Base-by-base conservation (phyloP, 2,329 filamentous ascomycete species). In the Tolypocladium capitatum region DNA sequence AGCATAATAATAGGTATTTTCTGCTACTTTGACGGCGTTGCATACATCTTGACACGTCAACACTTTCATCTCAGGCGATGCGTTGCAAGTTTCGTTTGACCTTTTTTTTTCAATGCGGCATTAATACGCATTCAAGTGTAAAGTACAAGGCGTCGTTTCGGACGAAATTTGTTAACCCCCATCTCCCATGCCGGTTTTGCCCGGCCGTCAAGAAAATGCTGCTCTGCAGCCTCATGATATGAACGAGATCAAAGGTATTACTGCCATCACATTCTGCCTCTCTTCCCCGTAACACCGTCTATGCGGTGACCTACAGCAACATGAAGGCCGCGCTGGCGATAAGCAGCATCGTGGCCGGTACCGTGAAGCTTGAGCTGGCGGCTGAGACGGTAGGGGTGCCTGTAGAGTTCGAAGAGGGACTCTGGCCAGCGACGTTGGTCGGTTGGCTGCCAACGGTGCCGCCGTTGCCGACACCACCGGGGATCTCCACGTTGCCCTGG, bases 291-390 rank as follows among this genome's bases (percentile, higher is more conserved):
- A 5, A 27, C 21, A 27, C 16, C 38, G 9, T 18, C 16, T 42
- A 42, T 30, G 10, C 16, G 16, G 38, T 14, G 16, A 13, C 24
- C 24, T 61, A 64, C 51, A 64, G 49, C 35, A 77, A 60, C 55
- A 76, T 54, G 49, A 75, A 61, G 49, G 67, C 64, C 32, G 65
- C 66, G 47, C 62, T 71, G 32, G 73, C 50, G 50, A 59, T 68
- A 45, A 73, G 52, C 43, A 78, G 62, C 51, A 71, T 54, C 16
- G 67, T 63, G 57, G 62, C 62, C 27, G 73, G 67, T 8, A 66
- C 64, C 44, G 64, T 55, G 52, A 73, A 53, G 48, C 60, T 58
- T 30, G 60, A 58, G 46, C 49, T 59, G 44, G 53, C 55, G 28
- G 45, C 51, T 9, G 49, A 44, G 45, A 48, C 51, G 21, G 51